Percentiles rank a stretch among this genome's conserved stretches.
Evolutionary conservation across 441 rosid species (phyloP).

Genomic region (Sinapis alba): DNA sequence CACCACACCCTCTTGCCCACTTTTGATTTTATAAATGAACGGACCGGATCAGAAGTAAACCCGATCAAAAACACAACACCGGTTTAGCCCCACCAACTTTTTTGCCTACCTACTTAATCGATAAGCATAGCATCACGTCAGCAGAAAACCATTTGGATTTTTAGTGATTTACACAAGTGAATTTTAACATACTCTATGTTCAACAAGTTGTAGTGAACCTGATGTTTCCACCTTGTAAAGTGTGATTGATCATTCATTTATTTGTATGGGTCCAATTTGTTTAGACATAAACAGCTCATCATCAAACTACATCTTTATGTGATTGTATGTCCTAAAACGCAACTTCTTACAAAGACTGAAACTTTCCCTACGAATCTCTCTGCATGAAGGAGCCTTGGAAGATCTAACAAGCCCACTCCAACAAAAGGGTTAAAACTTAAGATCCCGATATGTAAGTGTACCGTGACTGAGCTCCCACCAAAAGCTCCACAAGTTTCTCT

Average conservation of each 20-base stretch:
- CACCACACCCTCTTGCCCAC: neutral
- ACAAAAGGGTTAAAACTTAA: constrained; percentile 33
- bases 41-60: constrained; percentile 5
- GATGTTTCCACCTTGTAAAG: neutral
- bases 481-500: constrained; percentile 85
- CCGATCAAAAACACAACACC: constrained; percentile 3
- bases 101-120: neutral
- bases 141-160: neutral
- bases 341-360: constrained; percentile 17
- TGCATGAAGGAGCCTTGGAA: neutral
- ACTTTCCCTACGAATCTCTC: constrained; percentile 9
- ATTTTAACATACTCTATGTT: neutral
- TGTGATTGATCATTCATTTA: constrained; percentile 7
- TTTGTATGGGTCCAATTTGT: constrained; percentile 5
- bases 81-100: constrained; percentile 22
- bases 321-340: constrained; percentile 15
- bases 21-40: neutral
- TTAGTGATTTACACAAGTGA: neutral
- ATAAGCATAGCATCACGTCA: constrained; percentile 9
- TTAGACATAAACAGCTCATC: constrained; percentile 13
- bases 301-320: constrained; percentile 10
- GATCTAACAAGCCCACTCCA: neutral
- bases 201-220: neutral
- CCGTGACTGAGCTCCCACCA: constrained; percentile 85
- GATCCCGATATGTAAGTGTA: constrained; percentile 95